A percentile compares a stretch with the other conserved stretches of the same genome.
phyloP scores from a whole-genome alignment of 768 basidiomycete species.

The Kwoniella mangroviensis region DNA sequence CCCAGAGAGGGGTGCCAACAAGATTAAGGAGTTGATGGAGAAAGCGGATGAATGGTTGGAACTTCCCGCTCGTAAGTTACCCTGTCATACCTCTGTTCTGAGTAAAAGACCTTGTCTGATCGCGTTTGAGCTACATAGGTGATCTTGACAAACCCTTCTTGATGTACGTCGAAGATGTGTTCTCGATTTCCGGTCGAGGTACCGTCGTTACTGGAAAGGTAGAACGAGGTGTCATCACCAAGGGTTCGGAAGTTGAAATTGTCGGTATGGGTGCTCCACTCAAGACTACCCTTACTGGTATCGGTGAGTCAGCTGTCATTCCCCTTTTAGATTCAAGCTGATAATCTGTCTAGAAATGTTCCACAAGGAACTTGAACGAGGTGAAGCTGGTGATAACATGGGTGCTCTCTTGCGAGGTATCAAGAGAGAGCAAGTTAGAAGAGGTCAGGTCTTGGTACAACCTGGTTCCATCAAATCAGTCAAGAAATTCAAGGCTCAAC shows the following conservation, averaged over 20 bases:
- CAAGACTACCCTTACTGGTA: slow-evolving; percentile 95
- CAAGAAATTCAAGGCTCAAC: slow-evolving; percentile 90
- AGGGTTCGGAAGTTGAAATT: slow-evolving; percentile 92
- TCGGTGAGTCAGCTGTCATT: slow-evolving; percentile 64
- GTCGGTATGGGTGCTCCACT: slow-evolving; percentile 77
- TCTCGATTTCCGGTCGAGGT: slow-evolving; percentile 97
- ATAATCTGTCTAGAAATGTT: slow-evolving; percentile 78
- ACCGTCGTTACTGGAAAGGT: slow-evolving; percentile 95
- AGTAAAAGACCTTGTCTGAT: slow-evolving; percentile 1
- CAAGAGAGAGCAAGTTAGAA: slow-evolving; percentile 92
- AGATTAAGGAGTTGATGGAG: slow-evolving; percentile 79
- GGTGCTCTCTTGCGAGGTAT: slow-evolving; percentile 93
- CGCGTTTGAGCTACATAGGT: slow-evolving; percentile 61
- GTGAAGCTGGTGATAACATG: slow-evolving; percentile 99
- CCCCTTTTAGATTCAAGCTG: neutral
- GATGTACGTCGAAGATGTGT: slow-evolving; percentile 92
- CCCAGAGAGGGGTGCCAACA: slow-evolving; percentile 74
- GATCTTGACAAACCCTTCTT: slow-evolving; percentile 98
- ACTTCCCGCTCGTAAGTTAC: slow-evolving; percentile 78
- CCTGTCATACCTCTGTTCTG: neutral
- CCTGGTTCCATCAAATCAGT: slow-evolving; percentile 92
- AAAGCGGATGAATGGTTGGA: slow-evolving; percentile 95
- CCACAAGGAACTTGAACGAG: slow-evolving; percentile 98
- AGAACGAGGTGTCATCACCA: slow-evolving; percentile 87
- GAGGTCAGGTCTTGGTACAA: slow-evolving; percentile 87